Evolutionary conservation across 805 yeast species (phyloP).

Genomic region (Priceomyces medius): DNA sequence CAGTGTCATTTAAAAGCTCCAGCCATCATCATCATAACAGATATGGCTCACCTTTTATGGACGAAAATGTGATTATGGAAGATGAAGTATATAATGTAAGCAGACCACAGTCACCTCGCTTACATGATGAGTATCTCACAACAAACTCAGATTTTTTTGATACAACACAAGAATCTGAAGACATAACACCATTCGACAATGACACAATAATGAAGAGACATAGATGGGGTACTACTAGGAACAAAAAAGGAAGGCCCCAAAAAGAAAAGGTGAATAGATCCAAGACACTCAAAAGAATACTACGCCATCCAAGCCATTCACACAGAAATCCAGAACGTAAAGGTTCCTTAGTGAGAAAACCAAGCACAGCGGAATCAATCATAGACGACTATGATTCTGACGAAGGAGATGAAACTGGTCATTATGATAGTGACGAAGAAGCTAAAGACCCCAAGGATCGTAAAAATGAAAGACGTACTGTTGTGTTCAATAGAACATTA

Average conservation of each 20-base stretch:
- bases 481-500: conserved; percentile 58
- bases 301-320: conserved; percentile 24
- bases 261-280: conserved; percentile 50
- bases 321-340: conserved; percentile 12
- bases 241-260: conserved; percentile 64
- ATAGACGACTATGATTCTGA: conserved; percentile 22
- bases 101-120: conserved; percentile 30
- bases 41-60: conserved; percentile 30
- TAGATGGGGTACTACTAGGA: conserved; percentile 90
- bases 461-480: conserved; percentile 38
- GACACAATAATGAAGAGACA: conserved; percentile 68
- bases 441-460: conserved; percentile 35
- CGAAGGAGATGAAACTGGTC: conserved; percentile 28
- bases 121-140: conserved; percentile 1
- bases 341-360: conserved; percentile 15
- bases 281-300: conserved; percentile 53
- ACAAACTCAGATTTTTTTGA: not conserved
- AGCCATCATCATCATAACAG: conserved; percentile 5
- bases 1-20: conserved; percentile 3
- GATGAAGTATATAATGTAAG: conserved; percentile 23
- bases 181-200: conserved; percentile 20
- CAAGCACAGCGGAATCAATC: conserved; percentile 23
- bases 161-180: conserved; percentile 6
- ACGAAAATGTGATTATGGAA: conserved; percentile 22
- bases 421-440: conserved; percentile 28